Percentiles rank a stretch among this genome's conserved stretches.
phyloP scores from a whole-genome alignment of 2,329 filamentous ascomycete genomes.

The Sclerotinia minor region DNA sequence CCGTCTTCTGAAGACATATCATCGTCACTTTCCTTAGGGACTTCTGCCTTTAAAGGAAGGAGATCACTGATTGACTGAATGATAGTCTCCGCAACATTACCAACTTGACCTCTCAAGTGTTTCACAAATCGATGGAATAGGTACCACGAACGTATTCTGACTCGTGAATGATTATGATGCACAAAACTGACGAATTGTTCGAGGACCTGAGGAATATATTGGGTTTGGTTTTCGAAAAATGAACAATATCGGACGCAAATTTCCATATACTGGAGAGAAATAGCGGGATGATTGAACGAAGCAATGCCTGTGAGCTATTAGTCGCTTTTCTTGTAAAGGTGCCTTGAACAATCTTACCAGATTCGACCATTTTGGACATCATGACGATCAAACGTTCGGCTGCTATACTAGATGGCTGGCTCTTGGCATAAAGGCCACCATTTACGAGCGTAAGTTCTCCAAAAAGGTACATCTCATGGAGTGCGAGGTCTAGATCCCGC shows the following conservation, averaged over 20 bases:
- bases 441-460: slow-evolving; percentile 90
- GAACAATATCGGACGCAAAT: slow-evolving; percentile 91
- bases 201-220: slow-evolving; percentile 80
- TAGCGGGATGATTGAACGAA: slow-evolving; percentile 83
- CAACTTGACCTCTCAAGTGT: slow-evolving; percentile 78
- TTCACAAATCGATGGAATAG: slow-evolving; percentile 92
- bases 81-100: slow-evolving; percentile 85
- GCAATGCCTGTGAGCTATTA: slow-evolving; percentile 66
- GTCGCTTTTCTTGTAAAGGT: slow-evolving; percentile 27
- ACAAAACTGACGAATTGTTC: slow-evolving; percentile 90
- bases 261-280: slow-evolving; percentile 97
- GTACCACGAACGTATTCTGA: slow-evolving; percentile 93
- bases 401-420: slow-evolving; percentile 74
- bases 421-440: slow-evolving; percentile 83
- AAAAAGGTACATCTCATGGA: slow-evolving; percentile 95
- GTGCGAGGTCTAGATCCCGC: slow-evolving; percentile 89
- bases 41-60: slow-evolving; percentile 84
- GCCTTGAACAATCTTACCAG: slow-evolving; percentile 58
- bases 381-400: slow-evolving; percentile 82
- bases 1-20: slow-evolving; percentile 96
- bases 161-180: slow-evolving; percentile 82
- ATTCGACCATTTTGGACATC: slow-evolving; percentile 95
- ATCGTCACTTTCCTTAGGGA: slow-evolving; percentile 74
- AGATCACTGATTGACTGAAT: slow-evolving; percentile 89
- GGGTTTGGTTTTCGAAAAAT: slow-evolving; percentile 84